Evolutionary conservation across 148 eudicot species (phyloP), one percentile per base, ranked within the genome.

Genomic region (Dysphania ambrosioides): DNA sequence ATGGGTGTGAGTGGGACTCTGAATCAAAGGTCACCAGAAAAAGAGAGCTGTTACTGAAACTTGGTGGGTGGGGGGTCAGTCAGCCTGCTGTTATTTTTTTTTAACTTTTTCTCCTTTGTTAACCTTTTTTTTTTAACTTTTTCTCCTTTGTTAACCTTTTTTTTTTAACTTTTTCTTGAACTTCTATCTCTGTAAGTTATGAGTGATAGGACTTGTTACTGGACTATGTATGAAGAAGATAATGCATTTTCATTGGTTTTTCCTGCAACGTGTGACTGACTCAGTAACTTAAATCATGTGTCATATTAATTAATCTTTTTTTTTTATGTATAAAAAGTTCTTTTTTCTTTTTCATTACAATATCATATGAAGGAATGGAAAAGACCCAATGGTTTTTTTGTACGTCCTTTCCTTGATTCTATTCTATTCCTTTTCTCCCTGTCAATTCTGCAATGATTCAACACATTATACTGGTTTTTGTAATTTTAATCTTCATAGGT

Each of bases 1-100:
- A 60, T 70, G 83, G 55, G 74, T 65, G 71, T 64, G 66, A 42
- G 76, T 72, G 75, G 79, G 84, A 75, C 80, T 82, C 72, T 66
- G 85, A 77, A 76, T 73, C 81, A 82, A 76, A 85, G 78, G 84
- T 72, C 82, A 77, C 75, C 76, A 72, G 66, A 72, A 78, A 78
- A 72, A 72, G 72, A 78, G 80, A 78, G 66, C 65, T 68, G 58
- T 41, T 55, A 62, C 63, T 72, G 78, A 53, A 58, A 32, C 58
- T 49, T 77, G 79, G 81, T 74, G 86, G 86, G 88, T 72, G 78
- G 71, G 65, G 66, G n/a, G 26, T 56, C 71, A 51, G 27, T 75
- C 55, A 51, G 51, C 11, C 41, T 31, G 42, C 29, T 69, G 29
- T 71, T 72, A 5, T 41, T 73, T 27, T 24, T 59, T 56, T 29